Conservation (phyloP, 192 early-diverging fungal genomes). For the Chytriomyces hyalinus region DNA sequence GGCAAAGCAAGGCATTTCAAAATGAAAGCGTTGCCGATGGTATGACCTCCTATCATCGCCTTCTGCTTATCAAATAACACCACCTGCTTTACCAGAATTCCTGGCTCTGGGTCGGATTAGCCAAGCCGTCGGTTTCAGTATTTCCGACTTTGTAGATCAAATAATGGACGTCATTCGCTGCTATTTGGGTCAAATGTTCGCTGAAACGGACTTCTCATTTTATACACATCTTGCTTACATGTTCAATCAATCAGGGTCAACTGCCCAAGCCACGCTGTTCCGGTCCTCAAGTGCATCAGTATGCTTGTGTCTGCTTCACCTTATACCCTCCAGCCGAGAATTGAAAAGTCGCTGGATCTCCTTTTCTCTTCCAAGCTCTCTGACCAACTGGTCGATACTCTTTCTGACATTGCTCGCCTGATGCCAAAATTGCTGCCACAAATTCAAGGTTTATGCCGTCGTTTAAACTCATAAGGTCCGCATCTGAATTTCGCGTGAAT, state of each 20-base stretch:
- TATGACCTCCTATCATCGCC: neutral
- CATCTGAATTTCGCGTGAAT: neutral
- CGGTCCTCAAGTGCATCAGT: slow-evolving; percentile 74
- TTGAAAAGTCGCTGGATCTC: slow-evolving; percentile 75
- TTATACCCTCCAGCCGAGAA: slow-evolving; percentile 82
- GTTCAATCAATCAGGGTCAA: slow-evolving; percentile 49
- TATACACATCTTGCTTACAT: neutral
- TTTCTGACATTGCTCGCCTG: slow-evolving; percentile 67
- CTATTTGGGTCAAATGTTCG: slow-evolving; percentile 57
- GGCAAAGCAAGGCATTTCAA: slow-evolving; percentile 48
- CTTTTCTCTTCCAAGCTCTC: slow-evolving; percentile 82
- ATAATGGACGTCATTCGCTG: slow-evolving; percentile 72
- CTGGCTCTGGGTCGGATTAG: slow-evolving; percentile 76
- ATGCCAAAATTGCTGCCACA: slow-evolving; percentile 72
- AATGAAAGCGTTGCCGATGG: slow-evolving; percentile 34
- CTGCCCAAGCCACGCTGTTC: slow-evolving; percentile 34
- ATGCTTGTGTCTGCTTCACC: slow-evolving; percentile 61
- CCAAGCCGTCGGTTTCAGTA: slow-evolving; percentile 67
- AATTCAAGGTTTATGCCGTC: slow-evolving; percentile 70
- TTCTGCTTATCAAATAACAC: neutral
- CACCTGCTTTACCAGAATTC: slow-evolving; percentile 52
- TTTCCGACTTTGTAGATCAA: slow-evolving; percentile 70
- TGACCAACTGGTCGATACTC: slow-evolving; percentile 58
- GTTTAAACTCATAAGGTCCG: slow-evolving; percentile 68
- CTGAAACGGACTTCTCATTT: too few relatives aligned